These are phyloP conservation scores for Leishmania aethiopica DNA, from an alignment of 208 protist species.

Conservation along the genomic window DNA sequence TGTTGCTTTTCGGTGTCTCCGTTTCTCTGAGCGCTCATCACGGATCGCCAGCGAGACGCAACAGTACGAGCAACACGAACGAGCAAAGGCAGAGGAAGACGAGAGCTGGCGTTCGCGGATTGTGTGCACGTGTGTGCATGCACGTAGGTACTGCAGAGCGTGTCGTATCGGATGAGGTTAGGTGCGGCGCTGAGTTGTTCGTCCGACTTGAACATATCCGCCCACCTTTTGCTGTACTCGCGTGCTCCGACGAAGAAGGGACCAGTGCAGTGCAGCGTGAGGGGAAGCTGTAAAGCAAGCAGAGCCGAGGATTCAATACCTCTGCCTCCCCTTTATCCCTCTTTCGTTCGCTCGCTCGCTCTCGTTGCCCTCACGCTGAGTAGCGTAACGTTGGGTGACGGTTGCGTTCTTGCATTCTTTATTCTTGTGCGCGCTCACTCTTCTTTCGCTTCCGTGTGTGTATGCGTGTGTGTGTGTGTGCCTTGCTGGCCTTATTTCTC, in stretches of 20 bases:
- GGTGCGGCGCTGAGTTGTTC: neutral
- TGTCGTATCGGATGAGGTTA: neutral
- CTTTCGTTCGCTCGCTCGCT: neutral
- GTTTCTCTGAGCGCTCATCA: neutral
- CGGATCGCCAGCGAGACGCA: neutral
- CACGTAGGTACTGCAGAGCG: neutral
- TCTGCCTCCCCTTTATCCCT: neutral
- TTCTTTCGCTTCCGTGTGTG: neutral
- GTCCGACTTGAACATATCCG: neutral
- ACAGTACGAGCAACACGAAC: neutral
- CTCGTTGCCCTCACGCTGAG: conserved; percentile 16
- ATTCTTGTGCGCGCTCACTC: neutral
- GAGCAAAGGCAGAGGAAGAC: neutral
- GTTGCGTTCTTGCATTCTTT: neutral
- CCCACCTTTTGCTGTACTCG: neutral
- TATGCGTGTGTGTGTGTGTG: neutral
- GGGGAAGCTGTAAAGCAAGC: neutral
- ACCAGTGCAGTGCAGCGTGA: neutral
- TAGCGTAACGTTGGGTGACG: neutral
- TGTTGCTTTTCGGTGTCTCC: neutral
- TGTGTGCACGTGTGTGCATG: neutral
- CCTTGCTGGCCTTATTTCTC: neutral
- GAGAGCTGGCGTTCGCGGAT: neutral
- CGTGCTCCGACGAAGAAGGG: neutral
- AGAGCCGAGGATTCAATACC: no score